Percentiles rank a stretch among this genome's conserved stretches.
These are phyloP conservation scores for Eutrema heterophyllum DNA, from an alignment of 345 rosid species.

Conservation along the genomic window DNA sequence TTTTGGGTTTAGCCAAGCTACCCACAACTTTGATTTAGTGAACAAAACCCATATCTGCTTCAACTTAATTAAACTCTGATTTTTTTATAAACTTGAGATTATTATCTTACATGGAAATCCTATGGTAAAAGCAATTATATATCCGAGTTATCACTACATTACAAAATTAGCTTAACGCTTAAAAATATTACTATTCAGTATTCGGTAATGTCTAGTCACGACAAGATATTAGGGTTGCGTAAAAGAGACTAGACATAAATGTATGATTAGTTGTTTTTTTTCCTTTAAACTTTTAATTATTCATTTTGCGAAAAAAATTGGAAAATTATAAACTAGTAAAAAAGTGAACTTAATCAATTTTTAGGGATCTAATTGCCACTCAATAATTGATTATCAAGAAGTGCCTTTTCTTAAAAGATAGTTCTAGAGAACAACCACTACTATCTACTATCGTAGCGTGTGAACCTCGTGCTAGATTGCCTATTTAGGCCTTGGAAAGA, in stretches of 20 bases:
- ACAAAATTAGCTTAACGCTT: too few relatives aligned
- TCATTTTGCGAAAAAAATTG: background rate
- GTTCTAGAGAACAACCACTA: background rate
- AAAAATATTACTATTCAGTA: background rate
- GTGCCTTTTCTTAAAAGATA: conserved; percentile 7
- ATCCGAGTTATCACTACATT: background rate
- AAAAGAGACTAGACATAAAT: background rate
- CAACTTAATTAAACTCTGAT: too few relatives aligned
- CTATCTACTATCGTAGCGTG: background rate
- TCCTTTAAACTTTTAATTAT: background rate
- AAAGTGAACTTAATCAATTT: background rate
- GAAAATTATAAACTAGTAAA: background rate
- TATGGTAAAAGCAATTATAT: background rate
- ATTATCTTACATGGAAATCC: too few relatives aligned
- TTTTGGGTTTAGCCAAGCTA: too few relatives aligned
- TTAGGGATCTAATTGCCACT: conserved; percentile 17
- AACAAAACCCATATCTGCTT: too few relatives aligned
- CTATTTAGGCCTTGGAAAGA: conserved; percentile 1
- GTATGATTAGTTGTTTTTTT: background rate
- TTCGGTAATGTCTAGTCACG: background rate
- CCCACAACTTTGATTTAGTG: too few relatives aligned
- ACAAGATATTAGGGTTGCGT: background rate
- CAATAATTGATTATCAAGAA: conserved; percentile 3
- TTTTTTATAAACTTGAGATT: too few relatives aligned
- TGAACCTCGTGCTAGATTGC: conserved; percentile 21